Percentiles rank a stretch among this genome's conserved stretches.
Evolutionary conservation across 2,329 filamentous ascomycete genomes (phyloP).

Genomic region (Cytospora schulzeri): DNA sequence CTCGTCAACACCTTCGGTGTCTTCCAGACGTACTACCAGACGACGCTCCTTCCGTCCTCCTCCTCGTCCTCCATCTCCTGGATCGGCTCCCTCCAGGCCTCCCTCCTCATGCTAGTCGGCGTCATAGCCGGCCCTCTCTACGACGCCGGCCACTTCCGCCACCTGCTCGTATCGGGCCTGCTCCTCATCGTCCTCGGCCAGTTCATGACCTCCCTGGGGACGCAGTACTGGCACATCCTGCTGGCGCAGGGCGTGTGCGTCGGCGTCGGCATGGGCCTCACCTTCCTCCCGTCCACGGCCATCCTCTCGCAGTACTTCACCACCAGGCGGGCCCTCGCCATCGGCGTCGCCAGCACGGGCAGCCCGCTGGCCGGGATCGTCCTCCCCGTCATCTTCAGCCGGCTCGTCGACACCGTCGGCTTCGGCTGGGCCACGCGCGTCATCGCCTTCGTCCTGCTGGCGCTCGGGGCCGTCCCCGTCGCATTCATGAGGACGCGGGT

Average conservation of each 20-base stretch:
- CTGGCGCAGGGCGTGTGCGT: constrained; percentile 44
- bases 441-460: constrained; percentile 55
- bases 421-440: constrained; percentile 46
- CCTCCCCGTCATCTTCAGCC: constrained; percentile 48
- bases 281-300: constrained; percentile 41
- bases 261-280: constrained; percentile 41
- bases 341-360: constrained; percentile 37
- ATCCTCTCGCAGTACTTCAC: constrained; percentile 46
- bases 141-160: constrained; percentile 46
- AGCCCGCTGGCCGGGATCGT: constrained; percentile 47
- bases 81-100: constrained; percentile 48
- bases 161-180: constrained; percentile 40
- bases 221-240: constrained; percentile 46
- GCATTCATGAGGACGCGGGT: constrained; percentile 42
- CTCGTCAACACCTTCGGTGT: constrained; percentile 49
- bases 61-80: constrained; percentile 47
- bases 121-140: constrained; percentile 45
- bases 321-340: constrained; percentile 37
- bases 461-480: constrained; percentile 41
- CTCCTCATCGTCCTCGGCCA: constrained; percentile 43
- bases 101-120: constrained; percentile 44
- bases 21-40: constrained; percentile 49
- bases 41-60: constrained; percentile 35
- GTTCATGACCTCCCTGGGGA: constrained; percentile 50
- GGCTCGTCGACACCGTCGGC: constrained; percentile 35